These are phyloP conservation scores for Aureobasidium sp. DNA, from an alignment of 2,329 filamentous ascomycete genomes.

Conservation along the genomic window DNA sequence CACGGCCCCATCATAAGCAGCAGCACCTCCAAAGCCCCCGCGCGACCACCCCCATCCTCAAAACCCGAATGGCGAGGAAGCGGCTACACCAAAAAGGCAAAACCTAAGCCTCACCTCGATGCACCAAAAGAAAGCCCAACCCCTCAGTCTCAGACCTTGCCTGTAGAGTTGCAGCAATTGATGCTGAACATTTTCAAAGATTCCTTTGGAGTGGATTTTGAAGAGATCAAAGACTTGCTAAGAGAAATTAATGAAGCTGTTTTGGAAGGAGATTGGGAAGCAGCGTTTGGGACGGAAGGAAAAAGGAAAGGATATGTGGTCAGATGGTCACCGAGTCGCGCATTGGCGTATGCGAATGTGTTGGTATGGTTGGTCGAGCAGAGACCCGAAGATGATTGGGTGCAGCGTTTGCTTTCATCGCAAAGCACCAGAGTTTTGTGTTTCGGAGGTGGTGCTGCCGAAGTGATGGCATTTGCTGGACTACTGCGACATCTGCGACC, in stretches of 20 bases:
- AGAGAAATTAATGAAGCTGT: neutral
- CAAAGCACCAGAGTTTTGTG: neutral
- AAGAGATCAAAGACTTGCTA: neutral
- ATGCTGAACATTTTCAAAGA: slow-evolving; percentile 9
- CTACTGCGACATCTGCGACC: slow-evolving; percentile 1
- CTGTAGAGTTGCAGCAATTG: slow-evolving; percentile 8
- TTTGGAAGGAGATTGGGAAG: neutral
- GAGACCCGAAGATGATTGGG: neutral
- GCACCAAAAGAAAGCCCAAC: neutral
- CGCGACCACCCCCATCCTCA: neutral
- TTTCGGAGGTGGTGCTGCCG: slow-evolving; percentile 12
- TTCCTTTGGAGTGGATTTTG: slow-evolving; percentile 3
- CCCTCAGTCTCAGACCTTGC: neutral
- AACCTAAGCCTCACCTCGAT: neutral
- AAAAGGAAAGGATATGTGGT: slow-evolving; percentile 3
- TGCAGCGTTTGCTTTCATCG: neutral
- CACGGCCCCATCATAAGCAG: slow-evolving; percentile 8
- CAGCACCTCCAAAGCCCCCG: slow-evolving; percentile 9
- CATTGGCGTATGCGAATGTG: slow-evolving; percentile 14
- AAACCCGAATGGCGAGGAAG: slow-evolving; percentile 12
- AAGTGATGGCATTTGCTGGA: slow-evolving; percentile 11
- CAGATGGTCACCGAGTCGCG: slow-evolving; percentile 9
- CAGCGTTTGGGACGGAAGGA: neutral
- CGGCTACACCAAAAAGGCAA: slow-evolving; percentile 6
- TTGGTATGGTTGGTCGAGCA: neutral